Percentiles rank a stretch among this genome's conserved stretches.
Evolutionary conservation across 1,284 basidiomycete species (phyloP).

Genomic region (Moesziomyces parantarcticus): DNA sequence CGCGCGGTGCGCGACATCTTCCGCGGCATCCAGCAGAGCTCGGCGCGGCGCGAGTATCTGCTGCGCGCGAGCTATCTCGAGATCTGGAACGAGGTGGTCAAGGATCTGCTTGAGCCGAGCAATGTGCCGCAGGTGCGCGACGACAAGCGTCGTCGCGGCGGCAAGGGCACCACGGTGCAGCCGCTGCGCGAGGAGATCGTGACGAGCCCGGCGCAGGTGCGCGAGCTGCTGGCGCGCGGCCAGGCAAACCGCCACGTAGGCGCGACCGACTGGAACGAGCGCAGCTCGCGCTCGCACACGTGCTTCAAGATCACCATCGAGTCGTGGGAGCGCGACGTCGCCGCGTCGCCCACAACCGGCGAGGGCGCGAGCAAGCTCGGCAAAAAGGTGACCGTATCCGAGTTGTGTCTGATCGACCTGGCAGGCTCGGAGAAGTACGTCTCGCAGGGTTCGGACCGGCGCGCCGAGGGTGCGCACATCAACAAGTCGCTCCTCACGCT

Average conservation of each 20-base stretch:
- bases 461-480: constrained; percentile 71
- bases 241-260: constrained; percentile 89
- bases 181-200: constrained; percentile 91
- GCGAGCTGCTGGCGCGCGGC: constrained; percentile 83
- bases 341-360: background rate
- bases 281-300: constrained; percentile 90
- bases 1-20: constrained; percentile 65
- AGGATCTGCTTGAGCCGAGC: constrained; percentile 83
- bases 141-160: constrained; percentile 41
- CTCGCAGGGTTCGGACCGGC: constrained; percentile 50
- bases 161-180: constrained; percentile 71
- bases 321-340: constrained; percentile 42
- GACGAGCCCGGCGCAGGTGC: constrained; percentile 85
- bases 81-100: constrained; percentile 94
- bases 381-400: constrained; percentile 60
- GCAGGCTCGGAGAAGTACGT: constrained; percentile 92
- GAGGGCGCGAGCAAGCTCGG: constrained; percentile 5
- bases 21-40: constrained; percentile 68
- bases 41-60: constrained; percentile 80
- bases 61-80: constrained; percentile 86
- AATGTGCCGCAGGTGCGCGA: constrained; percentile 69
- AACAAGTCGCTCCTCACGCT: constrained; percentile 71
- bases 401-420: constrained; percentile 88
- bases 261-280: constrained; percentile 95
- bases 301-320: constrained; percentile 72